Base-by-base conservation (phyloP, 1,284 basidiomycete species). In the Puccinia brachypodii region DNA sequence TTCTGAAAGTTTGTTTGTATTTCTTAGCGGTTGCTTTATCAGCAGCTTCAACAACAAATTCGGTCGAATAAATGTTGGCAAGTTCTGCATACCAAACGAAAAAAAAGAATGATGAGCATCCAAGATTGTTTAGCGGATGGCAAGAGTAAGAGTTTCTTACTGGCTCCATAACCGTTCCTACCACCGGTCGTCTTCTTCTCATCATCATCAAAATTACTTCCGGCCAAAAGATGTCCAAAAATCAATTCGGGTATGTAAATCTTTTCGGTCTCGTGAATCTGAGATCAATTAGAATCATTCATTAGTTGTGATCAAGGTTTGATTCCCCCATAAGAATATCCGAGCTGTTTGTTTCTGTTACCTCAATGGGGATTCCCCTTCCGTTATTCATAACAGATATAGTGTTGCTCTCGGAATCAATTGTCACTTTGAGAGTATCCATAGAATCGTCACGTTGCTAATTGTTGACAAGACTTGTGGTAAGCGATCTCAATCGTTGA, bases 311-410 rank as follows among this genome's bases (percentile, higher is more conserved):
- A n/a, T n/a, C n/a, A n/a, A n/a, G n/a, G n/a, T n/a, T n/a, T n/a
- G n/a, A n/a, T n/a, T n/a, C n/a, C n/a, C n/a, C n/a, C n/a, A n/a
- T n/a, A n/a, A 28, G 53, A 28, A 47, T 8, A 25, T 33, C 13
- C 47, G 25, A 72, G 42, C 16, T 9, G n/a, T n/a, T n/a, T n/a
- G n/a, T n/a, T n/a, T n/a, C n/a, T n/a, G 28, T 22, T 31, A 80
- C 77, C 68, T 72, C 94, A 85, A 99, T 93, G 14, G 97, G 97
- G 84, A 99, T 99, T 86, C 97, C 97, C 58, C 91, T 90, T 14
- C 97, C 97, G 85, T 96, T 98, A 89, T 99, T 99, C 89, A 92
- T 93, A 19, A 99, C 94, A 4, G 93, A 94, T 85, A 99, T 98
- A 13, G 89, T 90, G 84, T 92, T 92, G 84, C 92, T 91, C 83